Percentiles rank a stretch among this genome's conserved stretches.
Evolutionary conservation across 768 basidiomycete species (phyloP).

Genomic region (Boletus tylopilopsis): DNA sequence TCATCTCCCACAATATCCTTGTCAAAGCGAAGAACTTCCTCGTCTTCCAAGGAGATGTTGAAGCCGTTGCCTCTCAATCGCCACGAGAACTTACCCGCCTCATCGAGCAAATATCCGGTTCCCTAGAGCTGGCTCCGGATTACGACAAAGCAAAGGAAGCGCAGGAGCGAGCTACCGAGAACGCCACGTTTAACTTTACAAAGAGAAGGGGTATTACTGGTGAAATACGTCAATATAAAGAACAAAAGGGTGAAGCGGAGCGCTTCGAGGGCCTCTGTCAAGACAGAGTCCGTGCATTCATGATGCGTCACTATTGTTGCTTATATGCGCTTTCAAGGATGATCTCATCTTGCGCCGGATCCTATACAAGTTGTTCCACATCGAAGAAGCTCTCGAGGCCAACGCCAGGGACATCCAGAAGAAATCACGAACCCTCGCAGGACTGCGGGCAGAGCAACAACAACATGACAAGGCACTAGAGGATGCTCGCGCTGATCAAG

Average conservation of each 20-base stretch:
- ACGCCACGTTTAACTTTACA: constrained; percentile 91
- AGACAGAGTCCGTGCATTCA: constrained; percentile 53
- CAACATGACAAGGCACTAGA: constrained; percentile 70
- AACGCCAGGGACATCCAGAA: constrained; percentile 67
- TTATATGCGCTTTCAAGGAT: constrained; percentile 47
- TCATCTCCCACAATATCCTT: constrained; percentile 88
- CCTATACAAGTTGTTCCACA: constrained; percentile 86
- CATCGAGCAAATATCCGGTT: constrained; percentile 95
- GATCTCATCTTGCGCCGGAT: constrained; percentile 77
- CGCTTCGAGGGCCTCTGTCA: constrained; percentile 75
- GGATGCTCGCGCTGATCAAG: constrained; percentile 73
- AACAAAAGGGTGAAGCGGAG: constrained; percentile 92
- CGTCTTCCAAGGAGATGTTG: constrained; percentile 98
- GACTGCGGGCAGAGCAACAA: constrained; percentile 65
- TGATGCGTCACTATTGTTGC: background rate
- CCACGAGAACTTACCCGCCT: constrained; percentile 85
- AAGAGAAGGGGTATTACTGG: constrained; percentile 91
- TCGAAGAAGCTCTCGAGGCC: constrained; percentile 75
- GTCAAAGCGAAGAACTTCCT: constrained; percentile 99
- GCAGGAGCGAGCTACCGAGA: constrained; percentile 89
- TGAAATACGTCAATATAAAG: constrained; percentile 96
- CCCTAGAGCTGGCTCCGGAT: constrained; percentile 80
- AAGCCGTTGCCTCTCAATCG: constrained; percentile 94
- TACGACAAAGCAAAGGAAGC: constrained; percentile 88
- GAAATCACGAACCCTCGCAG: constrained; percentile 69